These are phyloP conservation scores for Galeopsis tetrahit DNA, from an alignment of 257 asterid genomes.

Conservation along the genomic window DNA sequence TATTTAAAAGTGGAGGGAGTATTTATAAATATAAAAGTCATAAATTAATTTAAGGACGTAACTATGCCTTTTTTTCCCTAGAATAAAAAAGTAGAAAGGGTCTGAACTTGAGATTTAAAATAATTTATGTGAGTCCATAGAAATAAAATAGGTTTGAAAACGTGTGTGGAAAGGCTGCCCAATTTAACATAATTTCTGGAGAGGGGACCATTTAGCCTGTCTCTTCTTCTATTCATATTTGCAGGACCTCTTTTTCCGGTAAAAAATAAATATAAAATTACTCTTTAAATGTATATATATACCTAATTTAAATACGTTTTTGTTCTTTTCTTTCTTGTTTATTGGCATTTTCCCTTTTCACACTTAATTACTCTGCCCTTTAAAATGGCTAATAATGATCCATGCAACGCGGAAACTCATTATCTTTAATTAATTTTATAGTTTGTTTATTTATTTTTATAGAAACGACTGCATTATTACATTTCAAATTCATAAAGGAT, in stretches of 20 bases:
- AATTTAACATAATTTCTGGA: background rate
- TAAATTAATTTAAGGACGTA: background rate
- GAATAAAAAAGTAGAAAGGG: background rate
- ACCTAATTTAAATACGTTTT: background rate
- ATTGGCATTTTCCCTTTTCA: constrained; percentile 4
- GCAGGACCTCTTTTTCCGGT: constrained; percentile 1
- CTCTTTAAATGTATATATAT: background rate
- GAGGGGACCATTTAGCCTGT: constrained; percentile 29
- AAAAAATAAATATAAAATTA: constrained; percentile 1
- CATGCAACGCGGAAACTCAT: constrained; percentile 24
- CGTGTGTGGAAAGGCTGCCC: constrained; percentile 29
- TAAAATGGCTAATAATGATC: constrained; percentile 8
- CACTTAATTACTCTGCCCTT: background rate
- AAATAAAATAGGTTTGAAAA: constrained; percentile 6
- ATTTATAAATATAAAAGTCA: too few species aligned
- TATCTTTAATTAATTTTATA: background rate
- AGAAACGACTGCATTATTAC: background rate
- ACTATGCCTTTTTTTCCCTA: background rate
- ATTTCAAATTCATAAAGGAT: background rate
- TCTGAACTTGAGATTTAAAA: background rate
- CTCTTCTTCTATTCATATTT: constrained; percentile 35
- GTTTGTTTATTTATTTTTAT: background rate
- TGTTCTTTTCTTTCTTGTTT: constrained; percentile 8
- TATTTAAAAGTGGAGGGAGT: too few species aligned
- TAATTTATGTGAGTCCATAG: background rate